Evolutionary conservation across 768 basidiomycete genomes (phyloP), one percentile per base, ranked within the genome.

Genomic region (Crepidotus variabilis): DNA sequence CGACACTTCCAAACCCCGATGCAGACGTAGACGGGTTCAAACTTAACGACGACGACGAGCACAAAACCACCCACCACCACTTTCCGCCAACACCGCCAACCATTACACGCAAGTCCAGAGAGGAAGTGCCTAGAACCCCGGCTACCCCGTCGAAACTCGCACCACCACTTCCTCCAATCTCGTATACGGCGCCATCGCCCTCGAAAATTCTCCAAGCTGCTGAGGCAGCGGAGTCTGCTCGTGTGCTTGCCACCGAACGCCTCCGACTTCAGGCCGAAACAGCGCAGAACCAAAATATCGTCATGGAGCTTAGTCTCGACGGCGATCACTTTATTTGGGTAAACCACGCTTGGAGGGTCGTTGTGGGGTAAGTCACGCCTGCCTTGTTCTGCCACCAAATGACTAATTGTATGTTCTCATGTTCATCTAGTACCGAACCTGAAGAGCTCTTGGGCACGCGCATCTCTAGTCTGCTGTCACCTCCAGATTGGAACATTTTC

Each of bases 301-400:
- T 99, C 24, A 80, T 98, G 76, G 97, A 99, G 68, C 82, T 99
- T 28, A 88, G 87, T 69, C 76, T 98, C 61, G 94, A 98, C 67
- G 94, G 94, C 8, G 94, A 98, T 67, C 88, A 94, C 62, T 87
- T 98, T 63, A 84, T 94, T 63, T 99, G 94, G 90, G 81, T 96
- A 47, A 98, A 97, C 71, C 92, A 95, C 65, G 94, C 95, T 0
- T 98, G 97, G 92, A 78, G 85, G 64, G 85, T 89, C 53, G 92
- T 98, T 21, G 85, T 96, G 53, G 92, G 90, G 93, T 93, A 72
- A 60, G 91, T 63, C 43, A 60, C 49, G 6, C 34, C 22, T 48
- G 28, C 8, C 13, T 52, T 49, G 43, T 6, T 57, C 34, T 50
- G 34, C 56, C 32, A 53, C 34, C 39, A 49, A 50, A 22, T 35